A percentile compares a stretch with the other conserved stretches of the same genome.
phyloP scores from a whole-genome alignment of 768 basidiomycete species.

The Hygrocybe punicea region DNA sequence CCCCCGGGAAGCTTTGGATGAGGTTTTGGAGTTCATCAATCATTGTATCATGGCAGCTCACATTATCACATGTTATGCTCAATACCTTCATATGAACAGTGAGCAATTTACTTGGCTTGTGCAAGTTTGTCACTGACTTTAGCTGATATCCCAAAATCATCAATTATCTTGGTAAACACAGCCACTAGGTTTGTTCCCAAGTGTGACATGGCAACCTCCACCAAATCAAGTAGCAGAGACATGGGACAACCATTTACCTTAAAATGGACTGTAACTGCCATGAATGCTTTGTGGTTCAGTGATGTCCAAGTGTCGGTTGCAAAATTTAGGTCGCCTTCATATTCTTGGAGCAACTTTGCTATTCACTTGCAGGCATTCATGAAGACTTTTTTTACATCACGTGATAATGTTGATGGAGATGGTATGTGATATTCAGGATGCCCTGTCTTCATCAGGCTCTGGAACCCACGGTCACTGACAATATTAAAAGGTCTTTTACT shows the following conservation, averaged over 20 bases:
- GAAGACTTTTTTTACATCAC: conserved; percentile 33
- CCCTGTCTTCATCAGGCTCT: too few species aligned
- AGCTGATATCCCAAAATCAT: conserved; percentile 33
- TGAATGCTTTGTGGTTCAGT: too few species aligned
- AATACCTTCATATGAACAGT: conserved; percentile 26
- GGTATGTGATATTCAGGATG: conserved; percentile 37
- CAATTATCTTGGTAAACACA: conserved; percentile 31
- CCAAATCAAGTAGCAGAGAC: conserved; percentile 33
- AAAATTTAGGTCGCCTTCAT: too few species aligned
- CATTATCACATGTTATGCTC: conserved; percentile 31
- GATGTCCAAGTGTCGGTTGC: too few species aligned
- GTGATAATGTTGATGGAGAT: conserved; percentile 27
- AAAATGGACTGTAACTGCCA: conserved; percentile 33
- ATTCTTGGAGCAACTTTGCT: conserved; percentile 27
- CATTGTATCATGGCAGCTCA: conserved; percentile 38
- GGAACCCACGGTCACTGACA: too few species aligned
- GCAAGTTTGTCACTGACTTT: conserved; percentile 26
- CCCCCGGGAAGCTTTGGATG: conserved; percentile 23
- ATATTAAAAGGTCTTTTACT: conserved; percentile 31
- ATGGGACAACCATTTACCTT: conserved; percentile 27
- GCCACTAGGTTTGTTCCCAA: conserved; percentile 32
- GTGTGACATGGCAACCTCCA: conserved; percentile 38
- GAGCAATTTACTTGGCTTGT: conserved; percentile 1
- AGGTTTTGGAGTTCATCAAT: conserved; percentile 20
- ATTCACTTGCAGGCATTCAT: conserved; percentile 15